Base-by-base conservation (phyloP, 257 asterid genomes). In the Thymus mandschuricus region DNA sequence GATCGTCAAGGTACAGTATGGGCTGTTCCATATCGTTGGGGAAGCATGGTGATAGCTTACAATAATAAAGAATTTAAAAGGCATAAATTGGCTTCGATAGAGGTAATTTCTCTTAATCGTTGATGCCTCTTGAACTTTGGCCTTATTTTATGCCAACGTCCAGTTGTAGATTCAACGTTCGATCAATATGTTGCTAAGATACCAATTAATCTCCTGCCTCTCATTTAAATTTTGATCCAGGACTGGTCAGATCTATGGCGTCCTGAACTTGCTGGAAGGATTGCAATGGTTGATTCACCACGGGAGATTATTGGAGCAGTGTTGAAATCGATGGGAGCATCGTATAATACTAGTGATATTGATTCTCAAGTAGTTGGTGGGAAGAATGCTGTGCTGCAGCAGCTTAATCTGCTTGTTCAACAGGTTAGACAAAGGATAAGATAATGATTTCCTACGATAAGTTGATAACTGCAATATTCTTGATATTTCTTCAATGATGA, bases 201-300 rank as follows among this genome's bases (percentile, higher is more conserved):
- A 31, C 35, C 8, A 43, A 9, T 56, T 55, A 66, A 34, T 64
- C 28, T 54, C 72, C 11, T 21, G 64, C 49, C 64, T 55, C 64
- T 27, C 4, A n/a, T 54, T 66, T 77, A 62, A 70, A 64, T 70
- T 65, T 72, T 52, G 64, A 38, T 77, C 75, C 88, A 94, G 99
- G 99, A 94, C 79, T 94, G 98, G 99, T 84, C 89, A 45, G 99
- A 94, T 82, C 85, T 94, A 60, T 94, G 99, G 99, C 86, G 93
- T 59, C 89, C 97, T 73, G 97, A 94, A 76, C 98, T 91, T 45
- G 81, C 93, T 33, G 96, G 99, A 71, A 94, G 82, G 80, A 89
- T 91, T 83, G 69, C 99, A 52, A 94, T 94, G 99, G 89, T 94
- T 33, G 93, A 94, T 81, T 89, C 97, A 63, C 87, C 97, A 8